Conservation (phyloP, 2,329 filamentous ascomycete species). For the Cyphellophora attinorum region DNA sequence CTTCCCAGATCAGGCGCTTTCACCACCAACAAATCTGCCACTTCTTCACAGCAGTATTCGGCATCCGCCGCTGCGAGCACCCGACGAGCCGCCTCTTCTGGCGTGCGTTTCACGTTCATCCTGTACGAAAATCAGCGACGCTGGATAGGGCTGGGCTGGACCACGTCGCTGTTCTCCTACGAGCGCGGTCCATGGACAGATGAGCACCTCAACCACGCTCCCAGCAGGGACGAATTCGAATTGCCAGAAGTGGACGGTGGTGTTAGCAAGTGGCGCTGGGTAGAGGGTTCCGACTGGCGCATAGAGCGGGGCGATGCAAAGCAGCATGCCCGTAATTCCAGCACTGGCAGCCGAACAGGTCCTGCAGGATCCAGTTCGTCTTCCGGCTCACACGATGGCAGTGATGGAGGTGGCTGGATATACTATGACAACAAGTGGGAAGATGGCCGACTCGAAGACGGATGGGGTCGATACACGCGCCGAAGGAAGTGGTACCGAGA, state of each 20-base stretch:
- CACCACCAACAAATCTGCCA: conserved; percentile 2
- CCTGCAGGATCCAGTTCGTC: conserved; percentile 6
- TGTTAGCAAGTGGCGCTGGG: conserved; percentile 67
- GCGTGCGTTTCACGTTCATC: conserved; percentile 92
- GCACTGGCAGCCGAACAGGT: conserved; percentile 29
- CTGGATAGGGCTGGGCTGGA: conserved; percentile 95
- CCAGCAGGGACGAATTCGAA: conserved; percentile 62
- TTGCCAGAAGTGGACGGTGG: conserved; percentile 58
- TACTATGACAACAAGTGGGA: conserved; percentile 99
- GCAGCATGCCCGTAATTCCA: conserved; percentile 11
- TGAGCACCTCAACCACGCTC: conserved; percentile 77
- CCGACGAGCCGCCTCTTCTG: conserved; percentile 48
- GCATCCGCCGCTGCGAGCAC: conserved; percentile 29
- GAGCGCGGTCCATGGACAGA: conserved; percentile 91
- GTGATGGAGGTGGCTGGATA: conserved; percentile 71
- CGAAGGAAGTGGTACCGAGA: conserved; percentile 94
- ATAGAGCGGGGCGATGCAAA: conserved; percentile 57
- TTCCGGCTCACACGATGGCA: conserved; percentile 23
- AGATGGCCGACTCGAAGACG: conserved; percentile 75
- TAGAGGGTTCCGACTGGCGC: conserved; percentile 72
- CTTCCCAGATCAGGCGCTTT: conserved; percentile 41
- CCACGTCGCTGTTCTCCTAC: conserved; percentile 78
- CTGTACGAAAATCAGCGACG: conserved; percentile 93
- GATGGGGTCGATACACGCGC: conserved; percentile 90
- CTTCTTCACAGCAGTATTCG: conserved; percentile 22